Base-by-base conservation (phyloP, 176 grass and related monocot genomes). In the Pontederia crassipes region DNA sequence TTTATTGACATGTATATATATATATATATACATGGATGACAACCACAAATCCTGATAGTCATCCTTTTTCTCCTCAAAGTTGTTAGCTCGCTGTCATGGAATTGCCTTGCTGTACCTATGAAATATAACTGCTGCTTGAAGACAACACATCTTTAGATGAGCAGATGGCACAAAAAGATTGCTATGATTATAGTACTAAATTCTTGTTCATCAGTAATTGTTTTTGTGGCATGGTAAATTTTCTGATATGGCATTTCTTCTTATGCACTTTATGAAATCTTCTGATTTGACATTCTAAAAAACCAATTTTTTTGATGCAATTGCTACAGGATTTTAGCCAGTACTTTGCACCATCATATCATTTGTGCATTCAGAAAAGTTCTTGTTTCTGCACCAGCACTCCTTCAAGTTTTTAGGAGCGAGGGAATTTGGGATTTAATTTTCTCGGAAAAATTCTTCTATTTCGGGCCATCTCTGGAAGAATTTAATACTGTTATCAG, bases 361-460 rank as follows among this genome's bases (percentile, higher is more conserved):
- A 81, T 97, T 55, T 85, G 87, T 76, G 78, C 81, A 50, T 97
- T 91, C 56, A 86, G 74, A 78, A 97, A 83, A 70, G 84, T 97
- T 80, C 92, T 97, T 66, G 73, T 97, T 77, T 97, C 83, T 74
- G 84, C 81, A 65, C 92, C 87, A 76, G 78, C 74, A 65, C 74
- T 97, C 61, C 78, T 97, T 57, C 79, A 83, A 85, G 75, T 83
- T 55, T 91, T 97, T 66, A 75, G 87, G 50, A 76, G 76, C 57
- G 92, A 97, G 70, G 83, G 87, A 64, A 80, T 97, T 59, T 97
- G 92, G 92, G 84, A 88, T 54, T 66, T 97, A 57, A 80, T 97
- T 72, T 97, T 97, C 68, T 97, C 92, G 8, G 87, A 91, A 61
- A 97, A 85, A 70, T 77, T 97, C 70, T 97, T 97, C 67, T 97